Evolutionary conservation across 129 eudicot species (phyloP), one percentile per base, ranked within the genome.

Genomic region (Lactuca saligna): DNA sequence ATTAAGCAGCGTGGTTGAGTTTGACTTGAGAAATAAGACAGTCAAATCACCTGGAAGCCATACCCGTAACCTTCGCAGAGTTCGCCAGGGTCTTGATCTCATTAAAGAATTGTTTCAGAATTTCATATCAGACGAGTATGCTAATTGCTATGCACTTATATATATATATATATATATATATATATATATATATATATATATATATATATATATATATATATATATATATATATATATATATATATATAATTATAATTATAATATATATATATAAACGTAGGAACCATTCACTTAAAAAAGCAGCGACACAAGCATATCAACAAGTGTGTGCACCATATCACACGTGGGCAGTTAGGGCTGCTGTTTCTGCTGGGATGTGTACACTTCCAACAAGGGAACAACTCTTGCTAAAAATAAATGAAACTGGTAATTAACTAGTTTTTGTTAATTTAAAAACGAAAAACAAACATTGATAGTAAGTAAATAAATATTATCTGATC

Each of bases 41-140:
- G 97, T 93, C 17, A 93, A 66, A 78, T 73, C 86, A 70, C 95
- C 83, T 39, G 97, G 99, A 66, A 93, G 99, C 80, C 97, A 84
- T 34, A 85, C 97, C 15, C 95, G 99, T 54, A 89, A 93, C 41
- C 77, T 93, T 54, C 97, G 93, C 75, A 89, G 99, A 81, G 99
- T 93, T 81, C 75, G 99, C 75, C 99, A 93, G 82, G 99, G 99
- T 69, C 85, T 93, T 29, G 99, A 93, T 78, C 99, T 93, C 73
- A 81, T 89, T 57, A 71, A 88, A 76, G 95, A 84, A 53, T 50
- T 93, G 49, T 93, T 93, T 82, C 79, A 85, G 70, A 88, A 87
- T 39, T 89, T 93, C 69, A 69, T 89, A 71, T 83, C 97, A 49
- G 48, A 95, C 9, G 81, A 82, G 98, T 92, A 84, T 20, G 20